Percentiles rank a stretch among this genome's conserved stretches.
Conservation (phyloP, 1,284 basidiomycete species). For the Fomitopsis schrenkii region DNA sequence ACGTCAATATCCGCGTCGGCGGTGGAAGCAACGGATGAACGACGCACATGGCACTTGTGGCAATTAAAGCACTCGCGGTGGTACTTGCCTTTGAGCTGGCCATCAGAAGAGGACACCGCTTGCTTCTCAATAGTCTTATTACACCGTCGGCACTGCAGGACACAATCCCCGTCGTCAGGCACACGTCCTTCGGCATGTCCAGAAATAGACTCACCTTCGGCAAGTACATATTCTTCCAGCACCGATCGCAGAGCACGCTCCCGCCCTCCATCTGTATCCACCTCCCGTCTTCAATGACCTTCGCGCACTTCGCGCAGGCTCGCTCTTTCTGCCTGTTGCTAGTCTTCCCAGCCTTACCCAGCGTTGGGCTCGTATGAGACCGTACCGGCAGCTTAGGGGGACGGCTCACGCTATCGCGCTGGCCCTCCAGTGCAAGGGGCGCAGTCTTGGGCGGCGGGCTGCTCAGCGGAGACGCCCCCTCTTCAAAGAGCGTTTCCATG, state of each 20-base stretch:
- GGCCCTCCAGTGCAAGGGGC: conserved; percentile 27
- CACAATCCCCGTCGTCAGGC: neutral
- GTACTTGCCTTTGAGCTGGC: conserved; percentile 90
- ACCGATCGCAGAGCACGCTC: conserved; percentile 75
- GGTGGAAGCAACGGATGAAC: neutral
- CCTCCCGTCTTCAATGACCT: conserved; percentile 69
- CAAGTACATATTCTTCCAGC: conserved; percentile 93
- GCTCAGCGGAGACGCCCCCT: conserved; percentile 28
- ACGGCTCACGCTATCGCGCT: conserved; percentile 33
- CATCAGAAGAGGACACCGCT: conserved; percentile 87
- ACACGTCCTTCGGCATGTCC: neutral
- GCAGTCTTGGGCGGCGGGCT: conserved; percentile 25
- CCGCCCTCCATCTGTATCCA: conserved; percentile 80
- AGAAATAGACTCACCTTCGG: conserved; percentile 58
- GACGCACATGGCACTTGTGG: conserved; percentile 66
- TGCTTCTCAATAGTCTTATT: conserved; percentile 81
- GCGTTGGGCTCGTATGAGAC: conserved; percentile 46
- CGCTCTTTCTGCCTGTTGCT: conserved; percentile 30
- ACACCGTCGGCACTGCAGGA: conserved; percentile 74
- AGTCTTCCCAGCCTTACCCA: conserved; percentile 28
- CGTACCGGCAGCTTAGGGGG: conserved; percentile 51
- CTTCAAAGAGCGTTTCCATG: conserved; percentile 48
- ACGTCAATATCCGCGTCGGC: neutral
- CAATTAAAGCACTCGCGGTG: conserved; percentile 89
- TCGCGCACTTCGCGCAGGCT: conserved; percentile 65